phyloP scores from a whole-genome alignment of 2,329 filamentous ascomycete genomes.

The Colletotrichum gloeosporioides region DNA sequence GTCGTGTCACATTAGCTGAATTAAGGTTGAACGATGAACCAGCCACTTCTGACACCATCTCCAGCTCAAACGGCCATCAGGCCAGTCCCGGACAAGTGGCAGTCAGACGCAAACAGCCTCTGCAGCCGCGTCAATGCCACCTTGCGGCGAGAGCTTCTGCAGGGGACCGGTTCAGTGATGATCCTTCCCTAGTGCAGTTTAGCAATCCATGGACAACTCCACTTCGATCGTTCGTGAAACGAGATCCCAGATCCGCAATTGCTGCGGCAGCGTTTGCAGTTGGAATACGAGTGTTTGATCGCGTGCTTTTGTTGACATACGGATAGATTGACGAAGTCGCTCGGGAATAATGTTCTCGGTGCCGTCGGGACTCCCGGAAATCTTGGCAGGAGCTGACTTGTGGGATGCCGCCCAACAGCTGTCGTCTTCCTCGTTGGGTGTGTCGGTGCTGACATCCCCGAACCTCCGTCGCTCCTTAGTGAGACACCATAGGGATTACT shows the following conservation, averaged over 20 bases:
- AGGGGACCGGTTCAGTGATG: neutral
- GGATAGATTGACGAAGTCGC: neutral
- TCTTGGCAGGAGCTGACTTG: neutral
- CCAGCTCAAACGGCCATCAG: neutral
- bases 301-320: neutral
- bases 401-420: neutral
- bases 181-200: neutral
- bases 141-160: neutral
- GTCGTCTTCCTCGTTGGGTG: neutral
- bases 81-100: neutral
- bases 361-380: neutral
- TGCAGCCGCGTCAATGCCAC: neutral
- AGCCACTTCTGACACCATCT: neutral
- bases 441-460: neutral
- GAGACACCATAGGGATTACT: neutral
- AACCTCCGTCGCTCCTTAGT: neutral
- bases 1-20: neutral
- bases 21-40: neutral
- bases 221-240: neutral
- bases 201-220: neutral
- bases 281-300: neutral
- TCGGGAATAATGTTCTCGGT: neutral
- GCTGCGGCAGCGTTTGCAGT: neutral
- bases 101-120: neutral
- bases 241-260: neutral